These are phyloP conservation scores for Closterium sp. DNA, from an alignment of 139 green algal species.

Conservation along the genomic window DNA sequence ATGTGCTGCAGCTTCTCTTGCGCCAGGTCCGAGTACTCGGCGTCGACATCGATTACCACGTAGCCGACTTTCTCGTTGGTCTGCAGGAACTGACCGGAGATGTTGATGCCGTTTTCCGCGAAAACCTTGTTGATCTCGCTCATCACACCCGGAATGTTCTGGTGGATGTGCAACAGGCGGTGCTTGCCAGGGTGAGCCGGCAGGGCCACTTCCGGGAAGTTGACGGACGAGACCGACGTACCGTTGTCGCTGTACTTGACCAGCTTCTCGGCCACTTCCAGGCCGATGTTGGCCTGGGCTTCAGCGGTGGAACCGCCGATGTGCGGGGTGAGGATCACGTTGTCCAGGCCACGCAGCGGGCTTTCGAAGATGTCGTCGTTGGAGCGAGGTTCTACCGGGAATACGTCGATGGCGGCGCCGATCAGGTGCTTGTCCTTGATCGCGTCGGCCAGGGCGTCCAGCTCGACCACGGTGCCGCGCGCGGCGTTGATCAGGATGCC, in stretches of 20 bases:
- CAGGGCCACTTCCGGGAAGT: not conserved
- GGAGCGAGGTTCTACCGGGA: not conserved
- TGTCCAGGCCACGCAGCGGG: not conserved
- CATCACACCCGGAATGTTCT: not conserved
- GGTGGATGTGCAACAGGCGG: not conserved
- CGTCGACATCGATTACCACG: not conserved
- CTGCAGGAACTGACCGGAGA: not conserved
- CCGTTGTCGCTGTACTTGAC: not conserved
- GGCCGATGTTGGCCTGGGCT: conserved; percentile 1
- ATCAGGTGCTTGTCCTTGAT: not conserved
- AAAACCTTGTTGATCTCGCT: not conserved
- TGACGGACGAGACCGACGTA: not conserved
- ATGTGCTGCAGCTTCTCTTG: too few species aligned
- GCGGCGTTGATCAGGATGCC: not conserved
- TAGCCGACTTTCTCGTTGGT: not conserved
- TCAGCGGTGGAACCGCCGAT: conserved; percentile 8
- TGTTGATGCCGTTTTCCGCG: not conserved
- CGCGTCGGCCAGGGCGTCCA: not conserved
- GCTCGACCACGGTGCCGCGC: not conserved
- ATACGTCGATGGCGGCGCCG: not conserved
- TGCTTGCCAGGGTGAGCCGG: not conserved
- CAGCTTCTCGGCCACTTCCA: not conserved
- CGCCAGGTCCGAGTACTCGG: too few species aligned
- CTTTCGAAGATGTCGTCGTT: not conserved
- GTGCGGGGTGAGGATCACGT: conserved; percentile 30